These are phyloP conservation scores for Thecaphora frezii DNA, from an alignment of 1,284 basidiomycete genomes.

Conservation along the genomic window DNA sequence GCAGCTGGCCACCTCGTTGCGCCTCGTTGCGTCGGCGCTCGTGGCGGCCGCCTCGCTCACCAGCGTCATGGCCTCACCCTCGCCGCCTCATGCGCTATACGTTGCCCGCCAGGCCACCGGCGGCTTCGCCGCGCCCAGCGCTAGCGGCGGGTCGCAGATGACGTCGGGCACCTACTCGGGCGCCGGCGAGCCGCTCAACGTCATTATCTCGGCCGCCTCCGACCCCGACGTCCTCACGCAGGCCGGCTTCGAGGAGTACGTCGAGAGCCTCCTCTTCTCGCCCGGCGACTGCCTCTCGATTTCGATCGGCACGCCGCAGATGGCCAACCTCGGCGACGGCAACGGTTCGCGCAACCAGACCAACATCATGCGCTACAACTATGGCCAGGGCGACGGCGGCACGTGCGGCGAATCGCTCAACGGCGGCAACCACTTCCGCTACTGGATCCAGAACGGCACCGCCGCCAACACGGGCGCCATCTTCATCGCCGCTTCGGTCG, in stretches of 20 bases:
- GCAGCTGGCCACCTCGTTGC: too few relatives aligned
- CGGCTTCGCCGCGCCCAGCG: slow-evolving; percentile 8
- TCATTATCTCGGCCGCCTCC: slow-evolving; percentile 49
- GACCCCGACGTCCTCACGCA: slow-evolving; percentile 34
- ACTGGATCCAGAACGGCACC: slow-evolving; percentile 51
- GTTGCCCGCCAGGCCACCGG: slow-evolving; percentile 10
- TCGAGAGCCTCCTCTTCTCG: slow-evolving; percentile 38
- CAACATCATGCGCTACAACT: slow-evolving; percentile 47
- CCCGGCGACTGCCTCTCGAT: slow-evolving; percentile 48
- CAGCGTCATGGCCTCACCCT: too few relatives aligned
- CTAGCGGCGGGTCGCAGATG: slow-evolving; percentile 32
- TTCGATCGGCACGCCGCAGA: slow-evolving; percentile 48
- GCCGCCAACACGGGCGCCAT: slow-evolving; percentile 44
- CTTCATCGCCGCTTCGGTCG: slow-evolving; percentile 53
- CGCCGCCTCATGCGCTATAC: too few relatives aligned
- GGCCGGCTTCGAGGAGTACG: slow-evolving; percentile 40
- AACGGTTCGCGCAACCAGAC: slow-evolving; percentile 42
- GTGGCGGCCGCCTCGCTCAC: too few relatives aligned
- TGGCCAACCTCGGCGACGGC: slow-evolving; percentile 56
- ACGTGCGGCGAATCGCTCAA: slow-evolving; percentile 45
- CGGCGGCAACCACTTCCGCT: slow-evolving; percentile 55
- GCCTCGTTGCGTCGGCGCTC: too few relatives aligned
- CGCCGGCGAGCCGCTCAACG: slow-evolving; percentile 50
- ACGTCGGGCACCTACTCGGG: slow-evolving; percentile 17
- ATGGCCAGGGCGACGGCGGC: slow-evolving; percentile 37